Evolutionary conservation across 306 rosid species (phyloP).

Genomic region (Medicago ruthenica): DNA sequence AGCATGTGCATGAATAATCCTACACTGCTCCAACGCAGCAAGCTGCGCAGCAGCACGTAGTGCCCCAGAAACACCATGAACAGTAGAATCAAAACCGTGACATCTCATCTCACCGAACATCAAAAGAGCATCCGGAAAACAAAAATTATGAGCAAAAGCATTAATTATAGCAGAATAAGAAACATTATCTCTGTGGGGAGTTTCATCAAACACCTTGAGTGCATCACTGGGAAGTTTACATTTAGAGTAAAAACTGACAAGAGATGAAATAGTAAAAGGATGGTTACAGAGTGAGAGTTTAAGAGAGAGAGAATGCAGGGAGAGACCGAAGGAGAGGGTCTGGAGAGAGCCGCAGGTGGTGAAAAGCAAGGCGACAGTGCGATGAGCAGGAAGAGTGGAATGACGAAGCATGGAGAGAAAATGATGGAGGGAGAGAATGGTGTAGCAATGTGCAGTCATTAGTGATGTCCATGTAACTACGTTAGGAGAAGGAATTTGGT

Average conservation of each 20-base stretch:
- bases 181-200: conserved; percentile 60
- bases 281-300: conserved; percentile 59
- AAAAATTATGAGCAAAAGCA: conserved; percentile 75
- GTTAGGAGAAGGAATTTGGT: conserved; percentile 65
- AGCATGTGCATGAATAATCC: conserved; percentile 64
- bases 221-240: conserved; percentile 55
- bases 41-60: conserved; percentile 73
- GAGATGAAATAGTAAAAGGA: conserved; percentile 72
- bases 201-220: conserved; percentile 72
- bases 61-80: conserved; percentile 67
- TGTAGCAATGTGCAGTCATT: conserved; percentile 66
- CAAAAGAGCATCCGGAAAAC: conserved; percentile 51
- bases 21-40: conserved; percentile 83
- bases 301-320: conserved; percentile 70
- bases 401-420: conserved; percentile 85
- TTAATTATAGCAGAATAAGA: conserved; percentile 74
- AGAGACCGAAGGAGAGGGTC: conserved; percentile 58
- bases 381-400: conserved; percentile 74
- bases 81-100: conserved; percentile 55
- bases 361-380: conserved; percentile 76
- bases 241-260: conserved; percentile 67
- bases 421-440: conserved; percentile 59
- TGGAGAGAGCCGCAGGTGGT: conserved; percentile 68
- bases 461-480: conserved; percentile 84
- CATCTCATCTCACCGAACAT: conserved; percentile 61